Base-by-base conservation (phyloP, 345 rosid genomes). In the Dimocarpus longan region DNA sequence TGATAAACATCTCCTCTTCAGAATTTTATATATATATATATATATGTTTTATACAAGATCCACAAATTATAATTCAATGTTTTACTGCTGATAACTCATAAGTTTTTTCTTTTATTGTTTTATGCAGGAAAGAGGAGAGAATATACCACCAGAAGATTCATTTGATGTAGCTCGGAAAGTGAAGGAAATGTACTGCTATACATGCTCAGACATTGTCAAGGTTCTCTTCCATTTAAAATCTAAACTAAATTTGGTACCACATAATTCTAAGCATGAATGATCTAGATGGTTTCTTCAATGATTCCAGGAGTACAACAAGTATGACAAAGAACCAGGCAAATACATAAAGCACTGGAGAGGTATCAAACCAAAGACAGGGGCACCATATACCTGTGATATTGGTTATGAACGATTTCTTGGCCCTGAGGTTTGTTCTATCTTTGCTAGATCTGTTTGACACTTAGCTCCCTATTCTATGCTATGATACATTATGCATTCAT, bases 341-440 rank as follows among this genome's bases (percentile, higher is more conserved):
- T 94, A 85, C 82, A 85, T 94, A 70, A 96, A 94, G 87, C 99
- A 92, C 44, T 93, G 96, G 95, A 90, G 85, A 85, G 98, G 99
- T 68, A 90, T 91, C 60, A 95, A 94, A 87, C 97, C 96, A 70
- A 95, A 93, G 91, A 95, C 98, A 19, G 99, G 97, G 84, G 98
- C 97, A 44, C 99, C 99, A 56, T 96, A 90, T 86, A 81, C 99
- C 69, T 96, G 99, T 83, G 99, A 94, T 71, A 82, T 94, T 72
- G 98, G 99, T 82, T 96, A 94, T 76, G 99, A 96, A 84, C 91
- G 99, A 64, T 96, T 96, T 85, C 92, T 96, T 71, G 98, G 97
- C 76, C 98, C 99, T 48, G 99, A 96, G 98, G 99, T 94, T 79
- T 82, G 91, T 82, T 37, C 76, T 52, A 28, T 77, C 28, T 48